These are phyloP conservation scores for Yamadazyma trypodendri DNA, from an alignment of 1,139 yeast species.

Conservation along the genomic window DNA sequence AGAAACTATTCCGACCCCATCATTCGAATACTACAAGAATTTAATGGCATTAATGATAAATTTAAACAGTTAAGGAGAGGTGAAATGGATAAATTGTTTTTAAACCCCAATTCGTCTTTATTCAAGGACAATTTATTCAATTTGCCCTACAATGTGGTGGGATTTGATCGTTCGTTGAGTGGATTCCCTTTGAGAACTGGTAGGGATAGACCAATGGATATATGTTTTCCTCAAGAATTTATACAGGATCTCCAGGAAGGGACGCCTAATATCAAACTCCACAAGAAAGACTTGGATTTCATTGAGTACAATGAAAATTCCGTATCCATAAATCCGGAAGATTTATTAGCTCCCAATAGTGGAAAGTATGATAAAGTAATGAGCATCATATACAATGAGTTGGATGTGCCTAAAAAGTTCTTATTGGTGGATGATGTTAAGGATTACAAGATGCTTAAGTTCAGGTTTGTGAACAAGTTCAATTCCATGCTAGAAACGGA, in stretches of 20 bases:
- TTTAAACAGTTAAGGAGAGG: conserved; percentile 36
- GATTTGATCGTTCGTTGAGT: conserved; percentile 41
- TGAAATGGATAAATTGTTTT: conserved; percentile 30
- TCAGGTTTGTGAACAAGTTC: conserved; percentile 20
- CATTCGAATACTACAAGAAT: conserved; percentile 32
- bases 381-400: conserved; percentile 21
- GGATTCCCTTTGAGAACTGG: conserved; percentile 41
- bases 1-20: conserved; percentile 35
- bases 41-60: conserved; percentile 37
- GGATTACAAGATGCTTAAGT: conserved; percentile 30
- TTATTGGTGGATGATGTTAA: conserved; percentile 28
- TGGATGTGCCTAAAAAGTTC: conserved; percentile 29
- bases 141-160: conserved; percentile 43
- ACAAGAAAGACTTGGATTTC: conserved; percentile 42
- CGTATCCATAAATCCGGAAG: conserved; percentile 14
- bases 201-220: conserved; percentile 18
- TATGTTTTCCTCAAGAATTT: conserved; percentile 38
- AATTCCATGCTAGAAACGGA: conserved; percentile 31
- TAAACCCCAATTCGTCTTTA: conserved; percentile 28
- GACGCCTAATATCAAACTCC: conserved; percentile 30
- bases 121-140: conserved; percentile 32
- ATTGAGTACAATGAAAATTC: conserved; percentile 28
- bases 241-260: conserved; percentile 39
- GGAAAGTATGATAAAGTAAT: conserved; percentile 10
- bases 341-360: conserved; percentile 10